Base-by-base conservation (phyloP, 202 grass and related monocot species). In the Setaria italica region DNA sequence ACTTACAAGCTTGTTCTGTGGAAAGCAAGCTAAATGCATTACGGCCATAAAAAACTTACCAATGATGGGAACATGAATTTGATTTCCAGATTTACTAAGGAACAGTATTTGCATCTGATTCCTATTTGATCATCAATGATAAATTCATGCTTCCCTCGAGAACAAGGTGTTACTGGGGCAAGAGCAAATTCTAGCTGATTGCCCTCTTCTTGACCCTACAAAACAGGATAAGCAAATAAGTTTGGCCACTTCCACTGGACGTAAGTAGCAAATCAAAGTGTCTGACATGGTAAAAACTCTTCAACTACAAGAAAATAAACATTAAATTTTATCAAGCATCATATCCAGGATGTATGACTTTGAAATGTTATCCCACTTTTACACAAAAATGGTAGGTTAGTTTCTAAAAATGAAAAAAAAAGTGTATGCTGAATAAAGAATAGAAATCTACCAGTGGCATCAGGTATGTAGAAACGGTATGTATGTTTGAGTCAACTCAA, bases 71-170 rank as follows among this genome's bases (percentile, higher is more conserved):
- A 79, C 76, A 95, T 81, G 67, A 90, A 93, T 93, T 76, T 92
- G 84, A 98, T 94, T 85, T 98, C 93, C 79, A 94, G 78, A 87
- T 85, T 90, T 72, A 98, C 93, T 73, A 92, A 90, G 76, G 85
- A 87, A 77, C 93, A 98, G 60, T 89, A 92, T 85, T 90, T 95
- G 82, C 95, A 98, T 85, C 76, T 92, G 55, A 94, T 87, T 80
- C 95, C 95, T 77, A 91, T 92, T 89, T 85, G 89, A 49, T 98
- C 95, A 21, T 98, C 91, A 73, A 95, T 88, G 68, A 94, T 88
- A 86, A 98, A 89, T 50, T 92, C 88, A 85, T 98, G 95, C 56
- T 89, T 87, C 88, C 95, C 91, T 51, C 84, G 59, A 72, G 82
- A 85, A 88, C 89, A 91, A 85, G 85, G 89, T 90, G 84, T 78